Evolutionary conservation across 352 stramenopile genomes (phyloP), one percentile per base, ranked within the genome.

Genomic region (Globisporangium iwayamae): DNA sequence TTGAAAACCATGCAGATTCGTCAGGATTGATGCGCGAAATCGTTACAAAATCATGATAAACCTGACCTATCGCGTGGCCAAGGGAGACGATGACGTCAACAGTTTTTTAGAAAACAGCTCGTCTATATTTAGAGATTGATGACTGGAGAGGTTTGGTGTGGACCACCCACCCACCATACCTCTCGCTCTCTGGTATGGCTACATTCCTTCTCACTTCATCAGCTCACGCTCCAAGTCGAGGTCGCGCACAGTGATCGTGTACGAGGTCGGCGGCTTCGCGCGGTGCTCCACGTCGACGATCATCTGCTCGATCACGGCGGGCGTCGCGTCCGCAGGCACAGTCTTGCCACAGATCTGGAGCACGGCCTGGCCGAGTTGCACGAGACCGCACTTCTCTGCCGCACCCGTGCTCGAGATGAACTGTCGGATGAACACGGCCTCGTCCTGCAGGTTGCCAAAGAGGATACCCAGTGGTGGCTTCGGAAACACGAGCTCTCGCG

Each of bases 401-500:
- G 86, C 83, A 0, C 86, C 86, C 4, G 82, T 59, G 41, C 80
- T 91, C 1, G 86, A 91, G 55, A 90, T 87, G 56, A 93, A 95
- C n/a, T 87, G 74, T 36, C 82, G 83, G 47, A 95, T 76, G 60
- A 83, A 93, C 51, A 81, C 83, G 5, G 79, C 84, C 66, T 91
- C 76, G 48, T 95, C 86, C 25, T 89, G 80, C 76, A 83, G 83
- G 61, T 91, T 93, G 28, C 86, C 84, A 73, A 95, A 95, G 46
- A 92, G 66, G 34, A 95, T 91, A 5, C 86, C 86, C 0, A 95
- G 65, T 28, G 86, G 86, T 5, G 78, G 56, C 22, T 83, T 83
- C 4, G 78, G 74, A 28, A 95, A 93, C 47, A 78, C 60, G 18
- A 95, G 69, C 47, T 85, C 84, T 25, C 81, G 88, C 30, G 64